Percentiles rank a stretch among this genome's conserved stretches.
phyloP scores from a whole-genome alignment of 305 asterid species.

The Fraxinus velutina region DNA sequence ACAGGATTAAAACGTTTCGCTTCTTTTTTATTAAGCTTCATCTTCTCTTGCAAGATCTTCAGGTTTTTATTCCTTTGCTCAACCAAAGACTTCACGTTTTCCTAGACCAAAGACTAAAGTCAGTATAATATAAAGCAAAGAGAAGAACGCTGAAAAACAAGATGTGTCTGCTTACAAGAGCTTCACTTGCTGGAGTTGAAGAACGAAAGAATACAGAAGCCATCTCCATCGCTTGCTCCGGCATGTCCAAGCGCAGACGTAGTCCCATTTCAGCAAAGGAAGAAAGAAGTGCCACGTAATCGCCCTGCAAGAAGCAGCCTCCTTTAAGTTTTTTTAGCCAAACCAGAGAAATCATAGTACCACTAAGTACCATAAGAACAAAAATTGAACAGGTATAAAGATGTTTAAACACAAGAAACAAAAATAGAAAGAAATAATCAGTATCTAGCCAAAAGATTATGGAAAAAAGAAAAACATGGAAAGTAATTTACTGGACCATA shows the following conservation, averaged over 20 bases:
- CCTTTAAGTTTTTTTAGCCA: neutral
- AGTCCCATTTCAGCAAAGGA: slow-evolving; percentile 95
- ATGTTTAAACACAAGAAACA: neutral
- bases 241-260: slow-evolving; percentile 87
- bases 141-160: slow-evolving; percentile 14
- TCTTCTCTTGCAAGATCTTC: slow-evolving; percentile 79
- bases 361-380: neutral
- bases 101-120: slow-evolving; percentile 45
- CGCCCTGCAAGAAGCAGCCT: slow-evolving; percentile 66
- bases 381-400: neutral
- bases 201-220: slow-evolving; percentile 78
- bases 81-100: slow-evolving; percentile 65
- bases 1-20: slow-evolving; percentile 94
- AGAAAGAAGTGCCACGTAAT: slow-evolving; percentile 89
- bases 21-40: slow-evolving; percentile 81
- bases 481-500: neutral
- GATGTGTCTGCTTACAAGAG: slow-evolving; percentile 54
- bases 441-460: slow-evolving; percentile 5
- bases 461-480: slow-evolving; percentile 8
- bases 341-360: neutral
- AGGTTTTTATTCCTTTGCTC: slow-evolving; percentile 78
- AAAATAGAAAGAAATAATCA: neutral
- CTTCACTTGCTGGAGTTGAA: slow-evolving; percentile 85
- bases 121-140: slow-evolving; percentile 24
- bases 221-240: slow-evolving; percentile 95